Percentiles rank a stretch among this genome's conserved stretches.
Conservation (phyloP, 768 basidiomycete genomes). For the Rhizopogon vinicolor region DNA sequence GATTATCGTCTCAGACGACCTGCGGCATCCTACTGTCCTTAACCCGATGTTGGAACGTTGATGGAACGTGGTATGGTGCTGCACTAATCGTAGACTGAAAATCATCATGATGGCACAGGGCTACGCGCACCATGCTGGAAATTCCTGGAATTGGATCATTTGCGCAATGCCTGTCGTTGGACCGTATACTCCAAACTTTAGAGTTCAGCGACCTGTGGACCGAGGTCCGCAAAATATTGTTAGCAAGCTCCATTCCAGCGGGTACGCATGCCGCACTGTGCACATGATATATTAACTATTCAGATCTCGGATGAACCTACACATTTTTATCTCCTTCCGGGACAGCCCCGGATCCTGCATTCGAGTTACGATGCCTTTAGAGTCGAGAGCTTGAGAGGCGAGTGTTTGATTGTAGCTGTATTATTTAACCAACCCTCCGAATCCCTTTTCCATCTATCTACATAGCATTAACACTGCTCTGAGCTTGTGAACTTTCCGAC, state of each 20-base stretch:
- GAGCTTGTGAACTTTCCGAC: too few relatives aligned
- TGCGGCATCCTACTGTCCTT: background rate
- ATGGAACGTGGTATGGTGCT: too few relatives aligned
- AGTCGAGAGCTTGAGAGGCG: background rate
- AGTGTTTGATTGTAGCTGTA: background rate
- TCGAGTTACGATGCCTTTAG: background rate
- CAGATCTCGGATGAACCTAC: background rate
- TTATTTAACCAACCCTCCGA: too few relatives aligned
- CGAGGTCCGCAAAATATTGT: background rate
- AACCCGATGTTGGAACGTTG: too few relatives aligned
- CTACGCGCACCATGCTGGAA: background rate
- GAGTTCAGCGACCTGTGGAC: too few relatives aligned
- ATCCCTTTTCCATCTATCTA: too few relatives aligned
- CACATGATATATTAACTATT: background rate
- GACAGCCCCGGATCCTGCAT: background rate
- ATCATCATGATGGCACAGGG: too few relatives aligned
- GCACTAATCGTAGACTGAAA: too few relatives aligned
- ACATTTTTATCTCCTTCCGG: background rate
- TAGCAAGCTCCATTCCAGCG: background rate
- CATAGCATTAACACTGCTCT: background rate
- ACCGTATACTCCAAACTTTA: background rate
- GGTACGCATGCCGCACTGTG: too few relatives aligned
- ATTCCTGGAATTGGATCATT: background rate
- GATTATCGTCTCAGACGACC: background rate
- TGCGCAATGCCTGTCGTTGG: background rate